A percentile compares a stretch with the other conserved stretches of the same genome.
Conservation (phyloP, 2,329 filamentous ascomycete species). For the Grosmannia huntii region DNA sequence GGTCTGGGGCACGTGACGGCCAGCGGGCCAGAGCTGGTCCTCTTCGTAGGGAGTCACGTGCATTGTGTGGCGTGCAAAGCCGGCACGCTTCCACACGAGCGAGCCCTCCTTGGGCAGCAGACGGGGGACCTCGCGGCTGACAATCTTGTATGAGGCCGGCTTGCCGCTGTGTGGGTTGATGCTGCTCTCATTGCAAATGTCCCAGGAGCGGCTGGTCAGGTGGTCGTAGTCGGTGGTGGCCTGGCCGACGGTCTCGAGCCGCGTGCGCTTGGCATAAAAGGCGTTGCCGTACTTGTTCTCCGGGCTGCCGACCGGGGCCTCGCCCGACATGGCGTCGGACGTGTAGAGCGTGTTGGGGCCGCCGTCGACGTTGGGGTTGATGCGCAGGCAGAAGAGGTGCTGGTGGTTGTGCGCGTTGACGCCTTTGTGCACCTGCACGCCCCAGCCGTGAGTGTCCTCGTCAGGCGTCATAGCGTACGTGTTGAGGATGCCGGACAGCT, state of each 20-base stretch:
- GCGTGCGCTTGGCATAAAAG: conserved; percentile 76
- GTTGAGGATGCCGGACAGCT: conserved; percentile 85
- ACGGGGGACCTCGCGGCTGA: conserved; percentile 69
- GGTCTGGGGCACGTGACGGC: conserved; percentile 78
- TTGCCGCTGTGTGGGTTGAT: conserved; percentile 80
- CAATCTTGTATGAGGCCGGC: conserved; percentile 76
- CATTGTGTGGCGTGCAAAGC: conserved; percentile 75
- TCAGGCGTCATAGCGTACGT: conserved; percentile 71
- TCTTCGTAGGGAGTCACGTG: conserved; percentile 81
- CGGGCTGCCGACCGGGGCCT: conserved; percentile 62
- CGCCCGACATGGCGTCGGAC: conserved; percentile 58
- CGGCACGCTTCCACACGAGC: conserved; percentile 79
- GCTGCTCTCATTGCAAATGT: conserved; percentile 74
- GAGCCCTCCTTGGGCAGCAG: conserved; percentile 70
- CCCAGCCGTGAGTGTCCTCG: conserved; percentile 78
- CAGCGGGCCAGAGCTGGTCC: conserved; percentile 71
- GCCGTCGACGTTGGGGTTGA: conserved; percentile 81
- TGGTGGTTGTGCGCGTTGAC: conserved; percentile 96
- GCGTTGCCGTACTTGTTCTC: conserved; percentile 87
- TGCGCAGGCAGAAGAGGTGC: conserved; percentile 59
- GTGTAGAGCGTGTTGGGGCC: conserved; percentile 71
- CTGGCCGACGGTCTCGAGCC: conserved; percentile 56
- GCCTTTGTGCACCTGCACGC: conserved; percentile 79
- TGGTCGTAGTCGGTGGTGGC: conserved; percentile 72
- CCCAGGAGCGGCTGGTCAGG: conserved; percentile 70